Evolutionary conservation across 176 grass and related monocot species (phyloP), one percentile per base, ranked within the genome.

Genomic region (Oryza glumipatula): DNA sequence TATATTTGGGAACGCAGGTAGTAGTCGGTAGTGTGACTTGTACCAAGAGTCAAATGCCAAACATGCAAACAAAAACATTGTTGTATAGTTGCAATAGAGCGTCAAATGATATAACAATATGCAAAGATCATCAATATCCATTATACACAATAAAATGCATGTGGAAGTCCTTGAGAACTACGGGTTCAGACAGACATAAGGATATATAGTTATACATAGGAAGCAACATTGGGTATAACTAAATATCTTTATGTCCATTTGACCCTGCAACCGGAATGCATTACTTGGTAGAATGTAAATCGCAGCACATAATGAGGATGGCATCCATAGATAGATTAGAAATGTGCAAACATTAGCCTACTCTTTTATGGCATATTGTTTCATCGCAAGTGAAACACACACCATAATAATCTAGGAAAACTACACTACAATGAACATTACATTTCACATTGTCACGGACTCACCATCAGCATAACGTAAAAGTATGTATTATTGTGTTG

Each of bases 381-480:
- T 51, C 68, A 38, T 76, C 14, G 63, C 2, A 1, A 38, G 49
- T 41, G 28, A 66, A 48, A 56, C 46, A 80, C 14, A 48, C 65
- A 74, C 11, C 58, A 74, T 5, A 68, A 65, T 30, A 74, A 46
- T 44, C 22, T 73, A 68, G 58, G 0, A 63, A 44, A 65, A 63
- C 77, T 85, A 89, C 46, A 77, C 45, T 74, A 82, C 1, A 86
- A 11, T 36, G 72, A 82, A 56, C 54, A 81, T 81, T 66, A 85
- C 78, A 86, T 73, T 67, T 56, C 45, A 58, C 44, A 82, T 78
- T 90, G 60, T 82, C 67, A 56, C 82, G 68, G 67, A 30, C 30
- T 74, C 36, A 51, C 70, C 84, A 83, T 68, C 80, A 86, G 74
- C 84, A 86, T 74, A 60, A 86, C 68, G 60, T 21, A 79, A 87